Evolutionary conservation across 2,329 filamentous ascomycete species (phyloP).

Genomic region (Trichoderma atrobrunneum): DNA sequence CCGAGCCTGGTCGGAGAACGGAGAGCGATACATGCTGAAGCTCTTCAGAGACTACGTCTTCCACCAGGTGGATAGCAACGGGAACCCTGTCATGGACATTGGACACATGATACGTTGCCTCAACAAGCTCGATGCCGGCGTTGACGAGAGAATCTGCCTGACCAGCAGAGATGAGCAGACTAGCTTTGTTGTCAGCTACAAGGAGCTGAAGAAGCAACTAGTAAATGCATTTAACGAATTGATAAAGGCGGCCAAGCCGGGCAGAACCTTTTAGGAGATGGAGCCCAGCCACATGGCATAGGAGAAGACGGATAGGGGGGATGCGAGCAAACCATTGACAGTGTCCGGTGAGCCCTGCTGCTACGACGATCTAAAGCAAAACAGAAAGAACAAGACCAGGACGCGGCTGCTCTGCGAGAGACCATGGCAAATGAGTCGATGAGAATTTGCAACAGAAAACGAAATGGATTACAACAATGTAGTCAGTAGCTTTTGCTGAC

Average conservation of each 20-base stretch:
- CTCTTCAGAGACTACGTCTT: constrained; percentile 97
- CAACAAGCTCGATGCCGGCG: constrained; percentile 89
- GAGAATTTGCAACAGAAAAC: neutral
- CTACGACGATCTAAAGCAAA: neutral
- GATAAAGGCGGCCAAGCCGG: constrained; percentile 44
- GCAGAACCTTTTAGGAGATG: constrained; percentile 34
- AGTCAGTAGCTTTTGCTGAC: neutral
- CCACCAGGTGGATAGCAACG: constrained; percentile 85
- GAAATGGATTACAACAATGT: neutral
- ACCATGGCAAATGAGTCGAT: neutral
- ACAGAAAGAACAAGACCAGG: neutral
- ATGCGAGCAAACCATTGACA: neutral
- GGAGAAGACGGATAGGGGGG: neutral
- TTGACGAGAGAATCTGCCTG: constrained; percentile 80
- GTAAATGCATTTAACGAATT: constrained; percentile 58
- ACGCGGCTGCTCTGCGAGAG: neutral
- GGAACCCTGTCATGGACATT: constrained; percentile 78
- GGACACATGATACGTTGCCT: constrained; percentile 83
- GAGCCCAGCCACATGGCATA: neutral
- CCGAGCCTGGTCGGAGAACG: constrained; percentile 82
- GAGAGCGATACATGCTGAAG: constrained; percentile 88
- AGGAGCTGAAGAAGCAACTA: constrained; percentile 73
- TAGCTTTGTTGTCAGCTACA: constrained; percentile 83
- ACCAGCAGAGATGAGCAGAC: constrained; percentile 89
- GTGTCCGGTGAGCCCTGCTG: neutral